phyloP scores from a whole-genome alignment of 371 early-diverging fungal species.

The Syncephalis plumigaleata region DNA sequence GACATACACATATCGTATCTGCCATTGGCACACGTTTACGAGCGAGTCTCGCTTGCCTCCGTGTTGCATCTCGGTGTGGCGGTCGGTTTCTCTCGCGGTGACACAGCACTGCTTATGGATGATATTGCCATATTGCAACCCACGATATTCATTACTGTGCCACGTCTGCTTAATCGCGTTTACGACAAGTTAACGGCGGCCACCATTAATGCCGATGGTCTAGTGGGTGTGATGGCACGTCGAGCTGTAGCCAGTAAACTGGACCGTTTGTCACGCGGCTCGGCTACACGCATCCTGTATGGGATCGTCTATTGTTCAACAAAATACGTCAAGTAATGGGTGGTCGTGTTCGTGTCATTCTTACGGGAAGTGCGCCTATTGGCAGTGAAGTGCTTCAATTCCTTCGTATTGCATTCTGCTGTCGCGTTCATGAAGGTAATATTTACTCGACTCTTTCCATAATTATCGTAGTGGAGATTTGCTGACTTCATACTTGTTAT shows the following conservation, averaged over 20 bases:
- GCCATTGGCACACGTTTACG: constrained; percentile 65
- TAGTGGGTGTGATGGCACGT: constrained; percentile 41
- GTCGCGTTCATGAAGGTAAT: constrained; percentile 28
- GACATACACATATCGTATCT: constrained; percentile 2
- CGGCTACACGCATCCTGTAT: constrained; percentile 46
- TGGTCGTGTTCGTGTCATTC: constrained; percentile 62
- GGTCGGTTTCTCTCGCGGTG: constrained; percentile 75
- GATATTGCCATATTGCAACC: constrained; percentile 72
- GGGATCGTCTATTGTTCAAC: constrained; percentile 88
- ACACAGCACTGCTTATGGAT: constrained; percentile 51
- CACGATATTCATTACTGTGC: constrained; percentile 74
- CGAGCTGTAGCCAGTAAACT: constrained; percentile 38
- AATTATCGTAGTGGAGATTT: no score
- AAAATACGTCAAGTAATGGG: constrained; percentile 77
- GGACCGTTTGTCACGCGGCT: constrained; percentile 30
- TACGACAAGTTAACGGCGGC: constrained; percentile 56
- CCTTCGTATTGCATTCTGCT: constrained; percentile 62
- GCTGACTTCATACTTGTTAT: no score
- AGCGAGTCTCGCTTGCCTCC: constrained; percentile 35
- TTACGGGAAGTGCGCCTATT: constrained; percentile 89
- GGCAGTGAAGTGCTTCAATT: constrained; percentile 68
- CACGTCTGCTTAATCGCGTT: constrained; percentile 77
- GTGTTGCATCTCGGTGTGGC: constrained; percentile 28
- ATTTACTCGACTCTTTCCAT: no score
- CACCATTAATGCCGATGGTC: constrained; percentile 38